phyloP scores from a whole-genome alignment of 768 basidiomycete genomes.

The Solioccasus polychromus region DNA sequence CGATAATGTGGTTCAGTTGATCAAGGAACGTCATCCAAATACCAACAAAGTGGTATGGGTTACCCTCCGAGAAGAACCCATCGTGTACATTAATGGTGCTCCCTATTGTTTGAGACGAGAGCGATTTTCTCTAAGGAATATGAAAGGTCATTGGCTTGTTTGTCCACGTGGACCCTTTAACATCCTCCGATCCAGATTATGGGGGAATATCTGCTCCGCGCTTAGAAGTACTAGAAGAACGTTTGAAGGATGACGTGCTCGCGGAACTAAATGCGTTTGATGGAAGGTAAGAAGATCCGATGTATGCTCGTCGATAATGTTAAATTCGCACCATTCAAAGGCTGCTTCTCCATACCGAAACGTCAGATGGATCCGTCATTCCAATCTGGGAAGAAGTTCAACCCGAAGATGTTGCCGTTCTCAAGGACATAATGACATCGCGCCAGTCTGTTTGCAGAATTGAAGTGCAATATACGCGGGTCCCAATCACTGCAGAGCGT shows the following conservation, averaged over 20 bases:
- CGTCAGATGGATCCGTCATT: slow-evolving; percentile 79
- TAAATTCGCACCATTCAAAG: slow-evolving; percentile 34
- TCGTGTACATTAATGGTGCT: slow-evolving; percentile 89
- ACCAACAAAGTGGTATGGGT: slow-evolving; percentile 80
- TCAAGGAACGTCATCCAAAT: slow-evolving; percentile 58
- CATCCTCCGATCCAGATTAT: slow-evolving; percentile 57
- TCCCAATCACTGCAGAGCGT: slow-evolving; percentile 92
- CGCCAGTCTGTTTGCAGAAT: slow-evolving; percentile 44
- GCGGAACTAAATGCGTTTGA: slow-evolving; percentile 81
- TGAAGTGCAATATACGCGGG: slow-evolving; percentile 73
- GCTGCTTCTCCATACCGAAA: slow-evolving; percentile 87
- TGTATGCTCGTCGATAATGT: not conserved
- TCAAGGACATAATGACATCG: slow-evolving; percentile 85
- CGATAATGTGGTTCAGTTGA: slow-evolving; percentile 65
- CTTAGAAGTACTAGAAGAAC: slow-evolving; percentile 86
- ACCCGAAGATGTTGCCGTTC: slow-evolving; percentile 65
- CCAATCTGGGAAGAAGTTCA: slow-evolving; percentile 94
- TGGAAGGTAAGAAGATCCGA: slow-evolving; percentile 56
- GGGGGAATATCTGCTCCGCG: slow-evolving; percentile 91
- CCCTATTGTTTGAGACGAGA: slow-evolving; percentile 90
- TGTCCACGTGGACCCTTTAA: not conserved
- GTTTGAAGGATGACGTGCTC: slow-evolving; percentile 84
- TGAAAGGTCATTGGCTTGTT: slow-evolving; percentile 63
- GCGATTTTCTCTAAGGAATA: slow-evolving; percentile 83
- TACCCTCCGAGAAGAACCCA: slow-evolving; percentile 88